phyloP scores from a whole-genome alignment of 495 filamentous ascomycete genomes.

The Chlorociboria aeruginascens region DNA sequence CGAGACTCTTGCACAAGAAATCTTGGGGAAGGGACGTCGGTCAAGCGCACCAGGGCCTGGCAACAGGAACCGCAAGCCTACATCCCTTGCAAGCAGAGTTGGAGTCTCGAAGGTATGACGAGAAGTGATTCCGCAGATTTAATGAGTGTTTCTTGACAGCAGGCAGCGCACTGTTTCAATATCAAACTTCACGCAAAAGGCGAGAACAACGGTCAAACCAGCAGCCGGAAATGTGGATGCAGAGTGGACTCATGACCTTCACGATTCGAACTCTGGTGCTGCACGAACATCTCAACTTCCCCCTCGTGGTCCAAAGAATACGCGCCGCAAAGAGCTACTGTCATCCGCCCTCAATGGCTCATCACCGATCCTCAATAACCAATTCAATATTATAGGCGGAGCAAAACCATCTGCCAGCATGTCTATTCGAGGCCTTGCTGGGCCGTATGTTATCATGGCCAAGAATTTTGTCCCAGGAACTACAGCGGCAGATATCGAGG shows the following conservation, averaged over 20 bases:
- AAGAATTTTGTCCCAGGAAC: constrained; percentile 89
- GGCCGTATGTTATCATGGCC: constrained; percentile 72
- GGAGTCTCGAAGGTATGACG: constrained; percentile 10
- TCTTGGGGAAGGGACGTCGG: constrained; percentile 55
- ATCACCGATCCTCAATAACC: constrained; percentile 19
- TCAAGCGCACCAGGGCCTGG: constrained; percentile 42
- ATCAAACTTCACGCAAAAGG: constrained; percentile 22
- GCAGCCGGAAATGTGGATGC: constrained; percentile 35
- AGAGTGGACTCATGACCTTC: constrained; percentile 48
- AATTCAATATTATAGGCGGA: constrained; percentile 20
- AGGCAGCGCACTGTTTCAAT: constrained; percentile 33
- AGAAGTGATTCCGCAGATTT: neutral
- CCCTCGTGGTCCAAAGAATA: constrained; percentile 19
- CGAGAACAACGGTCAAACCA: constrained; percentile 23
- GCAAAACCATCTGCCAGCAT: constrained; percentile 37
- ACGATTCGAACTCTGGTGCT: constrained; percentile 24
- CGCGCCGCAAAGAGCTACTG: constrained; percentile 21
- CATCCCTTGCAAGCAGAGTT: constrained; percentile 60
- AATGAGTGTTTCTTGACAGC: constrained; percentile 7
- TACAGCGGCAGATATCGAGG: constrained; percentile 87
- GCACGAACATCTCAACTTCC: constrained; percentile 20
- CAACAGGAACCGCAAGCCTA: constrained; percentile 28
- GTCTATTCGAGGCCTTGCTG: constrained; percentile 67
- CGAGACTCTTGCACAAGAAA: constrained; percentile 56
- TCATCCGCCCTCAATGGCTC: constrained; percentile 23